These are phyloP conservation scores for Solanum pimpinellifolium DNA, from an alignment of 257 asterid species.

Conservation along the genomic window DNA sequence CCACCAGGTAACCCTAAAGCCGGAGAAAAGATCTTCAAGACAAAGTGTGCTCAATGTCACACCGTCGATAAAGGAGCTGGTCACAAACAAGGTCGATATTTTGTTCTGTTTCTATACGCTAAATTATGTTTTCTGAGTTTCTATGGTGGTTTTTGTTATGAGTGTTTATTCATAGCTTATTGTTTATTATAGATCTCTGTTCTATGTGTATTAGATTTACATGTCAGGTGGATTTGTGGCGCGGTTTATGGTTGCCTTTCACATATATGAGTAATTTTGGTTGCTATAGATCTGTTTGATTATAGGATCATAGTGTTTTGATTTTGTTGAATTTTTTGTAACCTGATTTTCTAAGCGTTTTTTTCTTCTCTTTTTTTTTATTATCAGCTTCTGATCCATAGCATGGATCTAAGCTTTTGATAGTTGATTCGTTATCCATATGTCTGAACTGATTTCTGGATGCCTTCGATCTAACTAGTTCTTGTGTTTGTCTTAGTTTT, in stretches of 20 bases:
- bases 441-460: neutral
- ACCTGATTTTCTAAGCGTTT: neutral
- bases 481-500: neutral
- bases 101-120: neutral
- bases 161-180: neutral
- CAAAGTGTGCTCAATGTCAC: slow-evolving; percentile 89
- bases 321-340: neutral
- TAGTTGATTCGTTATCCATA: neutral
- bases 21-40: slow-evolving; percentile 83
- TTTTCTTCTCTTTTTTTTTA: neutral
- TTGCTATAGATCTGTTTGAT: neutral
- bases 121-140: neutral
- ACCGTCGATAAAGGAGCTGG: slow-evolving; percentile 90
- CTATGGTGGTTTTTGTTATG: neutral
- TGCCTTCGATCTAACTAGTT: neutral
- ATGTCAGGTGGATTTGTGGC: neutral
- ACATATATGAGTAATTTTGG: neutral
- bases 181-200: neutral
- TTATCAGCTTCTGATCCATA: neutral
- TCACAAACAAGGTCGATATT: slow-evolving; percentile 68
- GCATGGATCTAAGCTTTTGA: neutral
- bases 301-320: neutral
- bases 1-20: slow-evolving; percentile 50
- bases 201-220: neutral
- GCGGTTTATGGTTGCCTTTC: neutral